These are phyloP conservation scores for Suhomyces choctaworum DNA, from an alignment of 1,139 yeast genomes.

Conservation along the genomic window DNA sequence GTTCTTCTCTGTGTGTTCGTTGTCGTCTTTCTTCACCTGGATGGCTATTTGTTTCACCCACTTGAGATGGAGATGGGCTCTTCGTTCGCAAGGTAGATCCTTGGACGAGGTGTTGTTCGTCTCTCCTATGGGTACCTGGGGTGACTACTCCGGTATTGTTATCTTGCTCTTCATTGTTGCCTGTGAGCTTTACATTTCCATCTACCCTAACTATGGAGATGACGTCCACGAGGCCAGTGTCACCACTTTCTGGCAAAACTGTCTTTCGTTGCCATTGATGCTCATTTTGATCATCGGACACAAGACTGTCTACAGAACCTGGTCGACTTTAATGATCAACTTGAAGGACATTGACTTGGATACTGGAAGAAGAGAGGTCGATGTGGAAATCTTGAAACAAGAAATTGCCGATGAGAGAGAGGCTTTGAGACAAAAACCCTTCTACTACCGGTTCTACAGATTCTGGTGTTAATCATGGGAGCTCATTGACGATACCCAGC, in stretches of 20 bases:
- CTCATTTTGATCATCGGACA: conserved; percentile 31
- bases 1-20: conserved; percentile 67
- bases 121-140: conserved; percentile 50
- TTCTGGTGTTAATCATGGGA: conserved; percentile 34
- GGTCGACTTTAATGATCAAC: conserved; percentile 35
- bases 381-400: conserved; percentile 45
- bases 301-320: conserved; percentile 25
- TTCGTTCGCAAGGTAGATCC: conserved; percentile 45
- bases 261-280: conserved; percentile 51
- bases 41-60: conserved; percentile 52
- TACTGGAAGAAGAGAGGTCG: conserved; percentile 51
- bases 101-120: conserved; percentile 48
- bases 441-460: conserved; percentile 35
- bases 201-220: conserved; percentile 41
- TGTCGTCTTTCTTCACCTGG: conserved; percentile 62
- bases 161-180: conserved; percentile 42
- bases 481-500: conserved; percentile 5
- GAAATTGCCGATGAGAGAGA: conserved; percentile 47
- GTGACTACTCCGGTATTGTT: conserved; percentile 47
- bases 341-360: conserved; percentile 49
- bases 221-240: conserved; percentile 25
- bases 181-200: conserved; percentile 51
- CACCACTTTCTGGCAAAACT: conserved; percentile 45
- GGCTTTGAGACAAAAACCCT: conserved; percentile 27
- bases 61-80: conserved; percentile 51